Evolutionary conservation across 352 stramenopile genomes (phyloP).

Genomic region (Elongisporangium anandrum): DNA sequence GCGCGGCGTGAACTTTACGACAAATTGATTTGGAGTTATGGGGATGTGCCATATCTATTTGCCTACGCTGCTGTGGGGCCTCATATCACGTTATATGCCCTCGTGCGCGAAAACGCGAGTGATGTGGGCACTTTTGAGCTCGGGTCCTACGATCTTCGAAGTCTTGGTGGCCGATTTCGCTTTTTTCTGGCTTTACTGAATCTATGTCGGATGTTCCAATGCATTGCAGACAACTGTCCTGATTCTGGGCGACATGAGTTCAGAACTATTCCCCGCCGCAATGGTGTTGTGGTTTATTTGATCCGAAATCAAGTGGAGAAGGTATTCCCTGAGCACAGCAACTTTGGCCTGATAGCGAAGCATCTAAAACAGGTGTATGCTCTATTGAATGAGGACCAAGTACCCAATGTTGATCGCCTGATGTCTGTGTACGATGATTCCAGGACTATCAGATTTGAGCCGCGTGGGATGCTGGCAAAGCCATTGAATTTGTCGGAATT

Average conservation of each 20-base stretch:
- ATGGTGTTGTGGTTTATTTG: too few species aligned
- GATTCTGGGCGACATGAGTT: not conserved
- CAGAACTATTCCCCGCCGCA: too few species aligned
- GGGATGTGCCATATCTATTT: not conserved
- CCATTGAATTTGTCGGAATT: conserved; percentile 8
- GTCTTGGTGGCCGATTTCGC: not conserved
- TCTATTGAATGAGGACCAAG: not conserved
- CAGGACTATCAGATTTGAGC: conserved; percentile 4
- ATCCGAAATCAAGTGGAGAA: too few species aligned
- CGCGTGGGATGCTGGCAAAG: conserved; percentile 7
- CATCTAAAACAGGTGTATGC: not conserved
- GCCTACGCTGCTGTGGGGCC: not conserved
- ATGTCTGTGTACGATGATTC: not conserved
- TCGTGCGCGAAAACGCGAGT: not conserved
- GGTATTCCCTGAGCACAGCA: too few species aligned
- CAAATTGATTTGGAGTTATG: not conserved
- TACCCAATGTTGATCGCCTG: conserved; percentile 11
- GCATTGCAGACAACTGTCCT: not conserved
- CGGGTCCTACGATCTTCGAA: not conserved
- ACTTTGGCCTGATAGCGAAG: not conserved
- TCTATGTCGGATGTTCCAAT: not conserved
- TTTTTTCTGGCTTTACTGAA: not conserved
- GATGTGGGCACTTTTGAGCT: not conserved
- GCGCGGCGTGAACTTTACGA: not conserved
- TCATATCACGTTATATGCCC: not conserved